A percentile compares a stretch with the other conserved stretches of the same genome.
Evolutionary conservation across 108 stramenopile genomes (phyloP).

Genomic region (Cyclostephanos tholiformis): DNA sequence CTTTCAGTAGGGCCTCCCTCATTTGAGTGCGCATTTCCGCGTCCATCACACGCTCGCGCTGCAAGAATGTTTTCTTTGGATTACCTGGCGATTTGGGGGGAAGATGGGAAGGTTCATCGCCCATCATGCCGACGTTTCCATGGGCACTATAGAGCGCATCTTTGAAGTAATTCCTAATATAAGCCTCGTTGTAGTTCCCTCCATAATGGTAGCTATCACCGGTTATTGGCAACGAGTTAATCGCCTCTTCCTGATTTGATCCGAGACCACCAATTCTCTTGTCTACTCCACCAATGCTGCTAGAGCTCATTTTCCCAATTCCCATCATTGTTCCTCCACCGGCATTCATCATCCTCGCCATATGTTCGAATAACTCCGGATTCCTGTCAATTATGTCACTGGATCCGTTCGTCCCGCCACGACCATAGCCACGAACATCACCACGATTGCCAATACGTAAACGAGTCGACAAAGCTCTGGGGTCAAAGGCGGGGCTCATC

Average conservation of each 20-base stretch:
- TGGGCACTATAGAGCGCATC: neutral
- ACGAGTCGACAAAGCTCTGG: neutral
- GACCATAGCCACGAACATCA: neutral
- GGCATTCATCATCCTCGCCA: neutral
- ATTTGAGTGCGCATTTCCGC: conserved; percentile 23
- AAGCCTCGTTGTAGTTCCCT: neutral
- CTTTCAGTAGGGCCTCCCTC: conserved; percentile 5
- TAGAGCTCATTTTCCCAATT: neutral
- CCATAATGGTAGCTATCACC: neutral
- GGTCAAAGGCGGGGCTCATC: neutral
- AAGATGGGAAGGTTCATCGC: neutral
- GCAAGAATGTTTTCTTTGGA: conserved; percentile 35
- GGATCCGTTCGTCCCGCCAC: neutral
- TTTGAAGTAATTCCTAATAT: neutral
- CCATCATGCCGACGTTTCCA: neutral
- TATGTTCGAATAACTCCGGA: neutral
- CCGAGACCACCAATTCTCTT: neutral
- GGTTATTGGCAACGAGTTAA: neutral
- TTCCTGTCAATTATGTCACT: neutral
- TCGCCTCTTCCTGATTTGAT: neutral
- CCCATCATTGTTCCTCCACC: neutral
- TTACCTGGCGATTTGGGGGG: conserved; percentile 19
- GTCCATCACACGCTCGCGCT: conserved; percentile 31
- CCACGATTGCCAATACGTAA: neutral
- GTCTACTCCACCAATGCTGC: too few species aligned